These are phyloP conservation scores for Cardamine occulta DNA, from an alignment of 345 rosid species.

Conservation along the genomic window DNA sequence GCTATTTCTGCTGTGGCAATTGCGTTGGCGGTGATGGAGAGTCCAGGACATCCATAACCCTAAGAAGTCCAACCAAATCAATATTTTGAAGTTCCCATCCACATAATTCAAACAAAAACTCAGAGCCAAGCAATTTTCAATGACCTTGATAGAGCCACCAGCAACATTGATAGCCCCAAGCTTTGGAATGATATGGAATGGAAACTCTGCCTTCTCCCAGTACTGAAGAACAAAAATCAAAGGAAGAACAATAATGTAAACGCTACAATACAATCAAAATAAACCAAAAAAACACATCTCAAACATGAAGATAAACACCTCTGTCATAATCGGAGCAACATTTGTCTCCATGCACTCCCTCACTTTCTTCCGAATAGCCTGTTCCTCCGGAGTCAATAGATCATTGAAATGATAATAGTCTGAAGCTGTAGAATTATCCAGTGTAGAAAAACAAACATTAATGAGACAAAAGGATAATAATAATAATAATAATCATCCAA, in stretches of 20 bases:
- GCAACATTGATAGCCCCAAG: conserved; percentile 62
- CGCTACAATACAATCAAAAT: background rate
- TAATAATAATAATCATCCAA: conserved; percentile 14
- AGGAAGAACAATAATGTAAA: background rate
- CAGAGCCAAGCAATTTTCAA: background rate
- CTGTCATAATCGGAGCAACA: conserved; percentile 86
- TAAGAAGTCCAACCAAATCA: conserved; percentile 41
- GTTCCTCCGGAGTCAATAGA: conserved; percentile 80
- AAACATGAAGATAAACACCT: conserved; percentile 52
- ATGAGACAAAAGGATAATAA: background rate
- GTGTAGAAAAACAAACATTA: background rate
- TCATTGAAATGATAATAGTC: conserved; percentile 84
- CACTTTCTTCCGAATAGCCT: conserved; percentile 63
- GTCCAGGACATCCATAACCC: conserved; percentile 98
- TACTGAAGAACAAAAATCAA: conserved; percentile 53
- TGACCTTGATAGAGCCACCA: conserved; percentile 94
- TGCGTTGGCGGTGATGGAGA: conserved; percentile 75
- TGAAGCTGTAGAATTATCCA: conserved; percentile 58
- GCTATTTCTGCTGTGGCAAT: conserved; percentile 74
- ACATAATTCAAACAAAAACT: background rate
- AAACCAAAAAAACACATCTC: background rate
- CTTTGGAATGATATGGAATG: conserved; percentile 82
- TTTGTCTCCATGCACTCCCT: conserved; percentile 89
- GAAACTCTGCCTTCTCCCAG: conserved; percentile 99
- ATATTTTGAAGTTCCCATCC: background rate